Conservation (phyloP, 2,329 filamentous ascomycete species). For the Nemania abortiva region DNA sequence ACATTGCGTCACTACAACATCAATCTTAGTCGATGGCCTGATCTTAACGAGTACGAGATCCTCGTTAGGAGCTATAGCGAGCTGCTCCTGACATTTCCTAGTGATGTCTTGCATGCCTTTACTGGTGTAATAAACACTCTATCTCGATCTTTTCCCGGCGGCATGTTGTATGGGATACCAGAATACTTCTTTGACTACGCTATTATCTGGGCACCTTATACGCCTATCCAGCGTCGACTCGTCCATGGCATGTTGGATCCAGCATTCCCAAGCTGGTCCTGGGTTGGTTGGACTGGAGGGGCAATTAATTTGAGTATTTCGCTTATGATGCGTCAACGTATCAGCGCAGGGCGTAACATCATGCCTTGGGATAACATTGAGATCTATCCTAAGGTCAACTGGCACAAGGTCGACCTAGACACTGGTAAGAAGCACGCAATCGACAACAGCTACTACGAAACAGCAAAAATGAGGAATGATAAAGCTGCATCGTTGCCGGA, state of each 20-base stretch:
- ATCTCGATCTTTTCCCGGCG: slow-evolving; percentile 17
- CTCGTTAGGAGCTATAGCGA: slow-evolving; percentile 1
- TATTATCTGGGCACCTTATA: slow-evolving; percentile 15
- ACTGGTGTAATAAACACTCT: not conserved
- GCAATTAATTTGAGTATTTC: slow-evolving; percentile 9
- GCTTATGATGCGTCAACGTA: slow-evolving; percentile 3
- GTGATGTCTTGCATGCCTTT: not conserved
- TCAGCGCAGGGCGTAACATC: not conserved
- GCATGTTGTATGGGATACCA: slow-evolving; percentile 16
- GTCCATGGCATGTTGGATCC: slow-evolving; percentile 4
- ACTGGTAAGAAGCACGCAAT: not conserved
- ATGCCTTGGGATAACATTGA: slow-evolving; percentile 1
- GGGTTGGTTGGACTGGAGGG: slow-evolving; percentile 26
- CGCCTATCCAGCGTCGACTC: slow-evolving; percentile 17
- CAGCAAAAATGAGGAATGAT: not conserved
- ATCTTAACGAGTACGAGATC: not conserved
- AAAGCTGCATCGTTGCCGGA: not conserved
- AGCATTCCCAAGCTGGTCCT: slow-evolving; percentile 28
- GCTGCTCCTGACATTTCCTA: not conserved
- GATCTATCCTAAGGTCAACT: not conserved
- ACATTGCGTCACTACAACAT: not conserved
- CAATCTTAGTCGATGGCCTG: not conserved
- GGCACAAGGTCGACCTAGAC: no score
- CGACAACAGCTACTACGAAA: not conserved
- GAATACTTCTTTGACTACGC: slow-evolving; percentile 27